Base-by-base conservation (phyloP, 2,329 filamentous ascomycete genomes). In the Aureobasidium sp. region DNA sequence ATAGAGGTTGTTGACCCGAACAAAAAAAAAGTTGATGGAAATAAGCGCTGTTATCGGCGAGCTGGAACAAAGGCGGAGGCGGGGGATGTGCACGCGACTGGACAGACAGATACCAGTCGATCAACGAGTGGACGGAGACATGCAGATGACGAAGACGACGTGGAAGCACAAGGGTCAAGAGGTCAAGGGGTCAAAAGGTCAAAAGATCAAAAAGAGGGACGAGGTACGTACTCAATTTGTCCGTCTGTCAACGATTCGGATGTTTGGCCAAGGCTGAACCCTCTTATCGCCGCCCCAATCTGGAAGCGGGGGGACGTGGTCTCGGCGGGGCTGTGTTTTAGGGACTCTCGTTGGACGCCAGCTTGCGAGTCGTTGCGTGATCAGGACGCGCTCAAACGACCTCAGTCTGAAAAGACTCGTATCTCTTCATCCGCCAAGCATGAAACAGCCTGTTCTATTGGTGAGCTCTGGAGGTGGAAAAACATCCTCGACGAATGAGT, bases 311-410 rank as follows among this genome's bases (percentile, higher is more conserved):
- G 32, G 32, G 34, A 29, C n/a, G 22, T 29, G 34, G 34, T 39
- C 45, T 49, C 45, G 45, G 45, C 45, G 45, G 45, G 45, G 45
- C 45, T 49, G 45, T 49, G 45, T 39, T 38, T 30, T 8, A 25
- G 44, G n/a, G n/a, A n/a, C 32, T 30, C 21, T n/a, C 44, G 44
- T 35, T 27, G 30, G 30, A 29, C 21, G 30, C 30, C 32, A 21
- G 24, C 14, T 22, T 35, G 19, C 17, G n/a, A 35, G 32, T 37
- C 30, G 44, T 48, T 48, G 44, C 44, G 32, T 27, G 30, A 48
- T 48, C n/a, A 22, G 29, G 16, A 48, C 29, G 29, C 41, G 16
- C 6, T 24, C 14, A 3, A 7, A 4, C 27, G 27, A 24, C 41
- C 41, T 32, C 6, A 24, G 3, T 7, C 32, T 34, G 14, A n/a